These are phyloP conservation scores for Erythrophleum fordii DNA, from an alignment of 306 rosid genomes.

Conservation along the genomic window DNA sequence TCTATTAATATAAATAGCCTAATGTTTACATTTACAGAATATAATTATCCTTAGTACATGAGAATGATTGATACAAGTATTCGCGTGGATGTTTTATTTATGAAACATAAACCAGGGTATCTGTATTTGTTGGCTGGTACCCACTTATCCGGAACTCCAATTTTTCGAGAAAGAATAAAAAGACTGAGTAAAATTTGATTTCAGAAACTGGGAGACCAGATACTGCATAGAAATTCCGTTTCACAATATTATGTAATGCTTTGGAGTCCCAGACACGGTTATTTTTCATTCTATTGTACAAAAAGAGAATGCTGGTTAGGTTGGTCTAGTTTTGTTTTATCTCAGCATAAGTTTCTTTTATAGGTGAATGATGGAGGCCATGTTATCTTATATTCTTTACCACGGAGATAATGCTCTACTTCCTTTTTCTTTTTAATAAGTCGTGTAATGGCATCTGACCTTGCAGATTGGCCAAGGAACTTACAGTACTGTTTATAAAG, in stretches of 20 bases:
- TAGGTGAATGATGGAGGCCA: slow-evolving; percentile 12
- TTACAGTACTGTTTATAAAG: slow-evolving; percentile 93
- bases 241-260: slow-evolving; percentile 1
- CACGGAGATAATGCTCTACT: background rate
- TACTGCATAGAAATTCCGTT: background rate
- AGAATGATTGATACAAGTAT: background rate
- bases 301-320: background rate
- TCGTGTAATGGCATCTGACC: slow-evolving; percentile 40
- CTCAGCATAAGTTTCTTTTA: slow-evolving; percentile 19
- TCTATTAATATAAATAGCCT: background rate
- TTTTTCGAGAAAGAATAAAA: slow-evolving; percentile 23
- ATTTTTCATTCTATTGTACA: background rate
- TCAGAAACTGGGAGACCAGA: slow-evolving; percentile 2
- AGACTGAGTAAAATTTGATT: slow-evolving; percentile 23
- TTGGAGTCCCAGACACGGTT: slow-evolving; percentile 4
- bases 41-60: background rate
- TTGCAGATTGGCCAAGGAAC: slow-evolving; percentile 99
- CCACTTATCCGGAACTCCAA: background rate
- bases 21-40: slow-evolving; percentile 13
- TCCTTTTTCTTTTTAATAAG: background rate
- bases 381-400: slow-evolving; percentile 14
- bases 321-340: slow-evolving; percentile 5
- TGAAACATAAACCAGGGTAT: background rate
- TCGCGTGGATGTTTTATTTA: slow-evolving; percentile 11
- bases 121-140: slow-evolving; percentile 5